Evolutionary conservation across 2,329 filamentous ascomycete genomes (phyloP).

Genomic region (Fusarium neocosmosporiellum): DNA sequence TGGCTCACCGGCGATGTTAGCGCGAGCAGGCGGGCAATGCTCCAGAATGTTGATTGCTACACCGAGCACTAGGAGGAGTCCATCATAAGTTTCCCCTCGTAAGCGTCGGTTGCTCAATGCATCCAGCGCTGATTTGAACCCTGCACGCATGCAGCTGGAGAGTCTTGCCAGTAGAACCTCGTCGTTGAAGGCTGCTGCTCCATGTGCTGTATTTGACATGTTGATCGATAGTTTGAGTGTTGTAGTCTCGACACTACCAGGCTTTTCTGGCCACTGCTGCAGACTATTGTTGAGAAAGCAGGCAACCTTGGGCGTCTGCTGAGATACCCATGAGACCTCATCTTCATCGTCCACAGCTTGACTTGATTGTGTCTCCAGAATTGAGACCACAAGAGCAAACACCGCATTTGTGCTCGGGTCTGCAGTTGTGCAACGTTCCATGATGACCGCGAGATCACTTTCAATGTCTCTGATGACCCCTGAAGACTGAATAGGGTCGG

Average conservation of each 20-base stretch:
- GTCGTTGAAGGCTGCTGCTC: slow-evolving; percentile 77
- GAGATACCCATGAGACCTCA: slow-evolving; percentile 37
- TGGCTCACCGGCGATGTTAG: slow-evolving; percentile 51
- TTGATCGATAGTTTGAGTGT: slow-evolving; percentile 77
- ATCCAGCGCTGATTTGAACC: slow-evolving; percentile 60
- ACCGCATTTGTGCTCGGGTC: slow-evolving; percentile 47
- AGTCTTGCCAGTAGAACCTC: slow-evolving; percentile 63
- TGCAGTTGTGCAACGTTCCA: slow-evolving; percentile 34
- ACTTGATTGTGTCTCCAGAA: slow-evolving; percentile 51
- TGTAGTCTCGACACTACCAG: slow-evolving; percentile 42
- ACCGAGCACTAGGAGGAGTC: slow-evolving; percentile 81
- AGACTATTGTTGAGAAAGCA: slow-evolving; percentile 46
- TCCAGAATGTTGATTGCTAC: slow-evolving; percentile 90
- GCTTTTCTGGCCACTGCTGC: slow-evolving; percentile 45
- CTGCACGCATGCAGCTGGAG: slow-evolving; percentile 61
- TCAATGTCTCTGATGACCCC: slow-evolving; percentile 46
- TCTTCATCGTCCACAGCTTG: slow-evolving; percentile 37
- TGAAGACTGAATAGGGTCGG: slow-evolving; percentile 44
- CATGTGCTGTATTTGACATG: slow-evolving; percentile 83
- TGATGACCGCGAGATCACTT: slow-evolving; percentile 39
- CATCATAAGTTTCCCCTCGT: slow-evolving; percentile 68
- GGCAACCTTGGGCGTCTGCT: slow-evolving; percentile 45
- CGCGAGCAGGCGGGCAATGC: slow-evolving; percentile 73
- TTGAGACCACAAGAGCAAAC: slow-evolving; percentile 57
- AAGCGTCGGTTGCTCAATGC: slow-evolving; percentile 63